phyloP scores from a whole-genome alignment of 768 basidiomycete genomes.

The Podaxis sp. region DNA sequence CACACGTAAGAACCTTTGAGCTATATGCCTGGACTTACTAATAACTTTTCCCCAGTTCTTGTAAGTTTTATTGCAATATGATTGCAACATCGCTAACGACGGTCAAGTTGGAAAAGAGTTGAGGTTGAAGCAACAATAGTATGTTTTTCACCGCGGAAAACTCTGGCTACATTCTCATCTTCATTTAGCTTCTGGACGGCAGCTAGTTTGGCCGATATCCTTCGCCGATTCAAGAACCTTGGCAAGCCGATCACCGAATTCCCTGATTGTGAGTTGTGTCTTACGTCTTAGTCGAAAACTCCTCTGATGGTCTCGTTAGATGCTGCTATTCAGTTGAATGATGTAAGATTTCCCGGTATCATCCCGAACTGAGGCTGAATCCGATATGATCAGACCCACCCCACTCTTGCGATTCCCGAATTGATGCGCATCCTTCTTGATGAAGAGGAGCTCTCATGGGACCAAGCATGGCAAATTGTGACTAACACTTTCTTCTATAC shows the following conservation, averaged over 20 bases:
- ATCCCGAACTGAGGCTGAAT: constrained; percentile 7
- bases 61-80: constrained; percentile 30
- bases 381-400: constrained; percentile 74
- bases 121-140: constrained; percentile 94
- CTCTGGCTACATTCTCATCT: background rate
- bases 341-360: constrained; percentile 45
- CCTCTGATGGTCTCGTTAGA: constrained; percentile 38
- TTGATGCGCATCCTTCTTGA: constrained; percentile 90
- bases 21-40: background rate
- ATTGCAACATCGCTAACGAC: background rate
- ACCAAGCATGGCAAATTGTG: constrained; percentile 83
- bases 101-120: constrained; percentile 77
- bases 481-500: constrained; percentile 95
- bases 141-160: constrained; percentile 17
- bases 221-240: constrained; percentile 90
- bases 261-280: constrained; percentile 64
- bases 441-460: constrained; percentile 88
- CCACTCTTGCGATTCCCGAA: constrained; percentile 93
- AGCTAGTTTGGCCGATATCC: constrained; percentile 84
- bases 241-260: constrained; percentile 79
- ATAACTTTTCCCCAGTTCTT: constrained; percentile 31
- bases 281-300: background rate
- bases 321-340: constrained; percentile 94
- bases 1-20: constrained; percentile 52
- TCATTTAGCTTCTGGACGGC: constrained; percentile 77